Base-by-base conservation (phyloP, 2,329 filamentous ascomycete genomes). In the Tolypocladium endophyticum region DNA sequence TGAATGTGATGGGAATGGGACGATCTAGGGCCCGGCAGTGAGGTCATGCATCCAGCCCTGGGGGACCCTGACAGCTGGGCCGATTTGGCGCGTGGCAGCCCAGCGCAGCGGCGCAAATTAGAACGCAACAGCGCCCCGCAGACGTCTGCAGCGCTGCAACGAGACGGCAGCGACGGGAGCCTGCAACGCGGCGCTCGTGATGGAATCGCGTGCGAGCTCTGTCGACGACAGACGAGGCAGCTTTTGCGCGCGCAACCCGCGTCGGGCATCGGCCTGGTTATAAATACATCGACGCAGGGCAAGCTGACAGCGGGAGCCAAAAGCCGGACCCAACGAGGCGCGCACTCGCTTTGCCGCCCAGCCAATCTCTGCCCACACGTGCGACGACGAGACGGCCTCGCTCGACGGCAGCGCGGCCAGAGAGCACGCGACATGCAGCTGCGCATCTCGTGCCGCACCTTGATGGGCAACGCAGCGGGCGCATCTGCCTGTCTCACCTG, bases 321-420 rank as follows among this genome's bases (percentile, higher is more conserved):
- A 43, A 43, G 39, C 11, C 43, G 25, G 16, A 25, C 1, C 11
- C 23, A 14, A 23, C 16, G 43, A 47, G 43, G 39, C 11, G 35
- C 5, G 35, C 8, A 12, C 38, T 6, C 38, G 12, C 1, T 39
- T 6, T 4, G 30, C 30, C 30, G n/a, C 30, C 50, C 56, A 61
- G 60, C 64, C 63, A 65, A 63, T 64, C 58, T 62, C 45, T 38
- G 43, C 56, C 47, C 60, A 61, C 64, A 67, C 65, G 64, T 66
- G 64, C 61, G 28, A 23, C 53, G 53, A 61, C 56, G 62, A 63
- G 61, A 61, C 61, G 64, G 50, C 58, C 23, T 56, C 56, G 38
- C 55, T 52, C 43, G 41, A 25, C 41, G 58, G 25, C 39, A 33
- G 18, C 12, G n/a, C 43, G 8, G 28, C 30, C 9, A n/a, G 18